Evolutionary conservation across 2,329 filamentous ascomycete species (phyloP).

Genomic region (Albifimbria verrucaria): DNA sequence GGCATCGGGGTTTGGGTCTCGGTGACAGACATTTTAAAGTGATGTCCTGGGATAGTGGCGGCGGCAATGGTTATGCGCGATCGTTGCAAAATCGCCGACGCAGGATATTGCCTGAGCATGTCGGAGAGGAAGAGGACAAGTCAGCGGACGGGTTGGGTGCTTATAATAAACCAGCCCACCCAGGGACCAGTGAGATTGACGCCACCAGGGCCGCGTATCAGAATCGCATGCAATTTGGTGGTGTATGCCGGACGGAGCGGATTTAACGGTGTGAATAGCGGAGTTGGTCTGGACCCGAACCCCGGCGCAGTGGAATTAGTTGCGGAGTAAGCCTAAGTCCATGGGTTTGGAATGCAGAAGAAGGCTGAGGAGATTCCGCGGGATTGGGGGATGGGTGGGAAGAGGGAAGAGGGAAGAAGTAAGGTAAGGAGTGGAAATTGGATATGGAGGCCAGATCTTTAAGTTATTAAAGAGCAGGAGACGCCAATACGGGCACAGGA

Average conservation of each 20-base stretch:
- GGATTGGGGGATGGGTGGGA: too few relatives aligned
- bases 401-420: not conserved
- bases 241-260: not conserved
- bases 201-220: not conserved
- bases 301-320: not conserved
- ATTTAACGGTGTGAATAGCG: not conserved
- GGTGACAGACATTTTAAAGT: constrained; percentile 24
- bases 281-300: not conserved
- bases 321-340: not conserved
- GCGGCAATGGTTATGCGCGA: constrained; percentile 35
- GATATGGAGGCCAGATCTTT: not conserved
- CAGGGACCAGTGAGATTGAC: not conserved
- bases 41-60: constrained; percentile 19
- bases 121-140: constrained; percentile 22
- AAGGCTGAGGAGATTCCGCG: too few relatives aligned
- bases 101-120: constrained; percentile 43
- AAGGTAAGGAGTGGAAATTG: not conserved
- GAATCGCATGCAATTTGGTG: not conserved
- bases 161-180: not conserved
- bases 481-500: too few relatives aligned
- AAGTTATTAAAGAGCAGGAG: too few relatives aligned
- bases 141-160: constrained; percentile 9
- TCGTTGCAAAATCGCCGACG: constrained; percentile 36
- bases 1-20: constrained; percentile 22
- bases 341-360: not conserved